Evolutionary conservation across 2,329 filamentous ascomycete genomes (phyloP), one percentile per base, ranked within the genome.

Genomic region (Ophiocordyceps camponoti-rufipedis): DNA sequence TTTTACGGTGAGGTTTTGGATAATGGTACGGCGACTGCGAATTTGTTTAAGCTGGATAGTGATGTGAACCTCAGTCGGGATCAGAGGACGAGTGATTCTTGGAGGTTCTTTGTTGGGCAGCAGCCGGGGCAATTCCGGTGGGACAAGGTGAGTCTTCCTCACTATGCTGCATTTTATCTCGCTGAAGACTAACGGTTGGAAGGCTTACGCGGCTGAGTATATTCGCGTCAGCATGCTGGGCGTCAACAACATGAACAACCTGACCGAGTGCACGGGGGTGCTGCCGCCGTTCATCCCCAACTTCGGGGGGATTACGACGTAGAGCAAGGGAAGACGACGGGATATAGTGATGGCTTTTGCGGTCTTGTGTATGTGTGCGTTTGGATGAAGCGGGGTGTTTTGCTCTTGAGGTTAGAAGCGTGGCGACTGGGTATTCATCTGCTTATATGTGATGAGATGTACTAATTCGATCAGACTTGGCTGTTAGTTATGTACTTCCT

Each of bases 1-100:
- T 74, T 67, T 53, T 74, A 71, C 54, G 56, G 59, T 28, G 55
- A 66, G 52, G 63, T 59, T 3, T 47, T 59, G 18, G 52, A 54
- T 14, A 31, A 47, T 28, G 47, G 51, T 4, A 47, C 51, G 5
- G 46, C 57, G 4, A 59, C 62, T 2, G 47, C 52, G 33, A 51
- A 57, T 23, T 56, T 67, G 7, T 60, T 63, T 50, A 58, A 59
- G 47, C 64, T 70, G 51, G 55, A 54, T 19, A 65, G 61, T 51
- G 66, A 70, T 48, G 43, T 64, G 7, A 53, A 56, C 41, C 52
- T 70, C 28, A 54, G 64, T 5, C 47, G 56, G 18, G 54, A 66
- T 48, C 48, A 58, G 5, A 51, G 53, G 18, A 63, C 65, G 2
- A 51, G 48, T 12, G 53, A 46, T 12, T 56, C 62, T 18, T 69